These are phyloP conservation scores for Mrakia hoshinonis DNA, from an alignment of 768 basidiomycete species.

Conservation along the genomic window DNA sequence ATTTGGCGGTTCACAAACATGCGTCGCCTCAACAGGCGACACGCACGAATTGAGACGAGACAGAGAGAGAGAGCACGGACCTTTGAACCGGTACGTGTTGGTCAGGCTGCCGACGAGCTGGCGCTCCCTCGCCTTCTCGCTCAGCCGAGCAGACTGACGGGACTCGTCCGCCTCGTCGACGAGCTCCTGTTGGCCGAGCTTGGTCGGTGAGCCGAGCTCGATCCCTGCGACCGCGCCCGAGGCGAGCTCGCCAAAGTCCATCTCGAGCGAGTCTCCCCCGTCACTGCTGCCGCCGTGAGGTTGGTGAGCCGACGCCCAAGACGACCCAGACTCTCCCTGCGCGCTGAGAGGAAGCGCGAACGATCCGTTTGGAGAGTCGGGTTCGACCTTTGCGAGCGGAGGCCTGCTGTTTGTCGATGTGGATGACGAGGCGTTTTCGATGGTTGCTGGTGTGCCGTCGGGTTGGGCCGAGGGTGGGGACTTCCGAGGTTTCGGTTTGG, in stretches of 20 bases:
- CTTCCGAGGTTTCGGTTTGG: neutral
- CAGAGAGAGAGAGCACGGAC: slow-evolving; percentile 27
- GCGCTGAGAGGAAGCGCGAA: too few species aligned
- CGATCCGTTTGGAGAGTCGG: neutral
- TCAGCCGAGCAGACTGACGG: neutral
- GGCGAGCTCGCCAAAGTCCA: slow-evolving; percentile 14
- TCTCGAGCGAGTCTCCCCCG: neutral
- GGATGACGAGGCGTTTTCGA: too few species aligned
- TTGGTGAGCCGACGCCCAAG: neutral
- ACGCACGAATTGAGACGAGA: neutral
- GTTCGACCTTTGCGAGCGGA: neutral
- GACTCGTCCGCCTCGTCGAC: neutral
- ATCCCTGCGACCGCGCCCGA: neutral
- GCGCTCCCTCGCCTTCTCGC: slow-evolving; percentile 47
- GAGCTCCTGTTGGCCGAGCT: neutral
- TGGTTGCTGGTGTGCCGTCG: neutral
- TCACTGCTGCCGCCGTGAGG: neutral
- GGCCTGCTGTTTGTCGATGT: neutral
- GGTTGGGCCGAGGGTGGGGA: neutral
- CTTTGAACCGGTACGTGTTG: slow-evolving; percentile 86
- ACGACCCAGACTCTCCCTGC: too few species aligned
- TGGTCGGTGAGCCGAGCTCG: neutral
- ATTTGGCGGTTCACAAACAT: too few species aligned
- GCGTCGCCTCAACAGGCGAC: too few species aligned
- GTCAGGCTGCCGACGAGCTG: slow-evolving; percentile 82